Evolutionary conservation across 331 rosid species (phyloP).

Genomic region (Arachis monticola): DNA sequence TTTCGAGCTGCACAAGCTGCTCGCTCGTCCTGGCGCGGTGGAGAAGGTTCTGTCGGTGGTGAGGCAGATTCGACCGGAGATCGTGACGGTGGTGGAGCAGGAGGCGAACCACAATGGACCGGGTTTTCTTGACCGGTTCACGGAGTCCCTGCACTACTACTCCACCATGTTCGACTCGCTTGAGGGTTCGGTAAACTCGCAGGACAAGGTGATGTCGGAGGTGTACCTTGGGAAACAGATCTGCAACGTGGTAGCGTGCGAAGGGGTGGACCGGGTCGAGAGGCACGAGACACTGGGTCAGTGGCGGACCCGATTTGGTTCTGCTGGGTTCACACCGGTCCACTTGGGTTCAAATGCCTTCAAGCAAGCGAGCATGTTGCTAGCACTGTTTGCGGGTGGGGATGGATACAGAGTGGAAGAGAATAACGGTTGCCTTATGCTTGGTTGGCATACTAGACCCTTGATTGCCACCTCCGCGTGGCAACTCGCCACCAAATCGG

Average conservation of each 20-base stretch:
- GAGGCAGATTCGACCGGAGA: conserved; percentile 76
- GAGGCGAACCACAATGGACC: conserved; percentile 85
- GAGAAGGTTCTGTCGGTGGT: conserved; percentile 80
- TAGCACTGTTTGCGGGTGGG: conserved; percentile 77
- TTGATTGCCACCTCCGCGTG: conserved; percentile 91
- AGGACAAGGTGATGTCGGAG: conserved; percentile 83
- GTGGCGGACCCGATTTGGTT: conserved; percentile 70
- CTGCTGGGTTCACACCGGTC: conserved; percentile 72
- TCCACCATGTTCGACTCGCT: conserved; percentile 91
- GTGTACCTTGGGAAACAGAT: conserved; percentile 89
- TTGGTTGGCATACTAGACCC: conserved; percentile 93
- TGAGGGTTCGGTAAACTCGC: conserved; percentile 66
- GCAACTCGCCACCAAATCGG: conserved; percentile 54
- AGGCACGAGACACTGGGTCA: conserved; percentile 77
- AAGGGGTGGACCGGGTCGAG: conserved; percentile 87
- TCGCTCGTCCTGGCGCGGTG: conserved; percentile 80
- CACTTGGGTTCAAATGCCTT: conserved; percentile 93
- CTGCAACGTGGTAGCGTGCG: conserved; percentile 87
- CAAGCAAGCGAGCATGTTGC: conserved; percentile 88
- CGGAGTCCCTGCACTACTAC: conserved; percentile 88
- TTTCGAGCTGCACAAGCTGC: conserved; percentile 73
- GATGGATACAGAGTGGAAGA: conserved; percentile 93
- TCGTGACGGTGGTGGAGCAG: conserved; percentile 83
- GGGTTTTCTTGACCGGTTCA: conserved; percentile 78
- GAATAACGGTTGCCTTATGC: conserved; percentile 70